A percentile compares a stretch with the other conserved stretches of the same genome.
phyloP scores from a whole-genome alignment of 2,329 filamentous ascomycete species.

The Boeremia lycopersici region DNA sequence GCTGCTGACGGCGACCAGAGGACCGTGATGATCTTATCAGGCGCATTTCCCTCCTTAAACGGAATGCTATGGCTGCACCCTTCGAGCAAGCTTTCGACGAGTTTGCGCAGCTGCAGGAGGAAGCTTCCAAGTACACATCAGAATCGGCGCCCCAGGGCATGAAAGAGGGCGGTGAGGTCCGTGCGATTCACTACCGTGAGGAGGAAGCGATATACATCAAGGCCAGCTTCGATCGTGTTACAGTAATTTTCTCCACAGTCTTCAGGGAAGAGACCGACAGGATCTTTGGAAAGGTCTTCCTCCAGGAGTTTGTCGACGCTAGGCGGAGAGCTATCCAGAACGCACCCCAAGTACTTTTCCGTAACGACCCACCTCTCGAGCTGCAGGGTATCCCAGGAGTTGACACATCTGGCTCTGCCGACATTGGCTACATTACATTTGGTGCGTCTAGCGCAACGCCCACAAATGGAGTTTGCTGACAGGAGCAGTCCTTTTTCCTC shows the following conservation, averaged over 20 bases:
- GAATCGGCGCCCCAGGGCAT: constrained; percentile 93
- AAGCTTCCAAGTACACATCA: constrained; percentile 88
- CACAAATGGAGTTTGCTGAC: constrained; percentile 22
- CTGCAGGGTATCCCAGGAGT: constrained; percentile 87
- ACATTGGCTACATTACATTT: constrained; percentile 98
- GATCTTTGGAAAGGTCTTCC: constrained; percentile 96
- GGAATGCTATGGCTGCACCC: constrained; percentile 97
- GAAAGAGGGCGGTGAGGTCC: constrained; percentile 86
- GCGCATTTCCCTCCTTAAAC: constrained; percentile 89
- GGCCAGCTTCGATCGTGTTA: constrained; percentile 94
- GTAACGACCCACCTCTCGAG: constrained; percentile 92
- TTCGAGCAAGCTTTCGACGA: constrained; percentile 98
- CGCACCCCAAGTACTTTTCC: constrained; percentile 94
- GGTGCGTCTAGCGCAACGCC: constrained; percentile 61
- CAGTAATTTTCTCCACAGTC: constrained; percentile 97
- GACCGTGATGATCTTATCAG: constrained; percentile 83
- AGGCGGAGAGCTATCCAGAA: constrained; percentile 95
- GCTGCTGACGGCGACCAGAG: constrained; percentile 59
- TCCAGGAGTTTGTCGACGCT: constrained; percentile 98
- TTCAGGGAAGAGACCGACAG: constrained; percentile 98
- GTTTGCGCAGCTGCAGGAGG: constrained; percentile 83
- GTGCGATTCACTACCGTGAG: constrained; percentile 97
- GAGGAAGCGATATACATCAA: constrained; percentile 99
- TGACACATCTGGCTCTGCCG: constrained; percentile 71
- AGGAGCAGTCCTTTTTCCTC: constrained; percentile 82